Conservation (phyloP, 2,329 filamentous ascomycete genomes). For the Aspergillus chevalieri region DNA sequence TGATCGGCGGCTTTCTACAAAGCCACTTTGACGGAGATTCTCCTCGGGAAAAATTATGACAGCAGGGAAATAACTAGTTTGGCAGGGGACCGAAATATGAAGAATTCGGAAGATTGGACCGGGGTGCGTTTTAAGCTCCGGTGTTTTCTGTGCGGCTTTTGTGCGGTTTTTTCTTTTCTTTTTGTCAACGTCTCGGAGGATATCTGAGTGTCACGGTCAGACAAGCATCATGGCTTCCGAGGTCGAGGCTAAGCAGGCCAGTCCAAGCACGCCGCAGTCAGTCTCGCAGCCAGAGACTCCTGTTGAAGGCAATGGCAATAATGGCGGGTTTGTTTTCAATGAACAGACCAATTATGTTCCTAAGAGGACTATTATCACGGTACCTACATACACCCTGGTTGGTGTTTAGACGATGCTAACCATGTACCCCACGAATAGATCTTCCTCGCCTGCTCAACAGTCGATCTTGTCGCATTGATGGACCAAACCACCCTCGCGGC, state of each 20-base stretch:
- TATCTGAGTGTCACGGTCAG: no score
- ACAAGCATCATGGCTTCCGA: no score
- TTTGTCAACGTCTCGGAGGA: not conserved
- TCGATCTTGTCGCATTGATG: slow-evolving; percentile 52
- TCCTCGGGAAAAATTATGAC: not conserved
- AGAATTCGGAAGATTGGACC: no score
- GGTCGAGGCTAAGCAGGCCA: no score
- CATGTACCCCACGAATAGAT: slow-evolving; percentile 35
- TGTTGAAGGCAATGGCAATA: not conserved
- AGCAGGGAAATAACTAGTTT: not conserved
- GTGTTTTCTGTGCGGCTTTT: no score
- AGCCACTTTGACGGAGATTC: no score
- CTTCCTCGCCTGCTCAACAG: slow-evolving; percentile 51
- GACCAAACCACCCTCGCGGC: slow-evolving; percentile 54
- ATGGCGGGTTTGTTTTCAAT: slow-evolving; percentile 36
- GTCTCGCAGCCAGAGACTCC: not conserved
- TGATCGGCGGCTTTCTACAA: not conserved
- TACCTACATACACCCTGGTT: slow-evolving; percentile 15
- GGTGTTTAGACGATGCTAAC: no score
- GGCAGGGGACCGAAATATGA: not conserved
- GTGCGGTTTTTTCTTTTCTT: no score
- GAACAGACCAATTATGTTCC: slow-evolving; percentile 55
- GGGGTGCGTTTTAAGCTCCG: no score
- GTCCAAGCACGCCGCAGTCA: no score
- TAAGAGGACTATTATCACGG: slow-evolving; percentile 47